Evolutionary conservation across 257 asterid genomes (phyloP).

Genomic region (Gentiana dahurica): DNA sequence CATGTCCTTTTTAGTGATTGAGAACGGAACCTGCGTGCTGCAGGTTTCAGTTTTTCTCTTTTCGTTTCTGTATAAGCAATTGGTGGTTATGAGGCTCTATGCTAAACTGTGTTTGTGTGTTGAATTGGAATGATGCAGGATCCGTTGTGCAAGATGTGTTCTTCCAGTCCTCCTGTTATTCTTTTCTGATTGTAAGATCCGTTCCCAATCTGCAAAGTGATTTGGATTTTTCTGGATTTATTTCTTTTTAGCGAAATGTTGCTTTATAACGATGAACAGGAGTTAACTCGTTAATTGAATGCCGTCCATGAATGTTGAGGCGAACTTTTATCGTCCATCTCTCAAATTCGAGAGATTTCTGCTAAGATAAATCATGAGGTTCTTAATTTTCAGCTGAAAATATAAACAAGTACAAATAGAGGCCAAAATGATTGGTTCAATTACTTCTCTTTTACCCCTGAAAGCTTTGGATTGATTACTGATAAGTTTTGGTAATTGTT

Average conservation of each 20-base stretch:
- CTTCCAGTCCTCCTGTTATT: conserved; percentile 20
- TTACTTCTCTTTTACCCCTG: not conserved
- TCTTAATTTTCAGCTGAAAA: too few species aligned
- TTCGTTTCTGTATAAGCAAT: not conserved
- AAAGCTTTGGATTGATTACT: not conserved
- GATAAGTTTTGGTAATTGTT: not conserved
- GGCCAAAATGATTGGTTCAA: not conserved
- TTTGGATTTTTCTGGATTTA: not conserved
- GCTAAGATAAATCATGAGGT: not conserved
- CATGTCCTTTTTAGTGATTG: not conserved
- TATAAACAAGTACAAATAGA: too few species aligned
- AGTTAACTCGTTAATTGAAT: not conserved
- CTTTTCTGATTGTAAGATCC: conserved; percentile 47
- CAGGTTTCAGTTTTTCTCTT: conserved; percentile 9
- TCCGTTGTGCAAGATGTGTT: conserved; percentile 36
- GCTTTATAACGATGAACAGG: not conserved
- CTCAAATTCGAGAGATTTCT: too few species aligned
- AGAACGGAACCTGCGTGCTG: conserved; percentile 6
- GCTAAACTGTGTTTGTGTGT: not conserved
- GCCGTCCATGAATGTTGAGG: not conserved
- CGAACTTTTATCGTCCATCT: not conserved
- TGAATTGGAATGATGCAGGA: conserved; percentile 21
- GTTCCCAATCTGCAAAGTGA: conserved; percentile 7
- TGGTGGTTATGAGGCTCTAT: not conserved
- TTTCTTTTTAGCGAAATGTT: not conserved